A percentile compares a stretch with the other conserved stretches of the same genome.
These are phyloP conservation scores for Blastomyces parvus DNA, from an alignment of 2,329 filamentous ascomycete genomes.

Conservation along the genomic window DNA sequence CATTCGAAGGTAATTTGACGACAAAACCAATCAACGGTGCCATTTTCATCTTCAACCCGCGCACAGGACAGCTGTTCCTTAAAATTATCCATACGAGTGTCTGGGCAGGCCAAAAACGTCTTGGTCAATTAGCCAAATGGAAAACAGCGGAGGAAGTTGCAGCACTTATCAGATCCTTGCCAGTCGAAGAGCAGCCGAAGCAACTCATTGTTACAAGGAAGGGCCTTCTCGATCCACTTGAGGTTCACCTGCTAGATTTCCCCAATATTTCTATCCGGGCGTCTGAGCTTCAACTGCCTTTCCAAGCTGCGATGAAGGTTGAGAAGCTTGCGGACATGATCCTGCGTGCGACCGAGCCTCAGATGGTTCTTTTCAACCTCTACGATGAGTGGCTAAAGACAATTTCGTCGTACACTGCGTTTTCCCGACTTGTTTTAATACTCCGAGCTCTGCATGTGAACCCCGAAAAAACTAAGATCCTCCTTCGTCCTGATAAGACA, in stretches of 20 bases:
- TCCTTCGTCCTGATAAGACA: conserved; percentile 90
- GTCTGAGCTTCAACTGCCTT: conserved; percentile 90
- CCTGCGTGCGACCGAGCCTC: conserved; percentile 90
- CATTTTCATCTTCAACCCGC: conserved; percentile 99
- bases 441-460: conserved; percentile 94
- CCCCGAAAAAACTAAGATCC: conserved; percentile 93
- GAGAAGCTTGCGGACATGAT: conserved; percentile 99
- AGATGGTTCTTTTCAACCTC: conserved; percentile 98
- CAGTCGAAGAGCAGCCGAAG: conserved; percentile 96
- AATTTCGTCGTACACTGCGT: conserved; percentile 96
- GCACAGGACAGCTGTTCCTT: conserved; percentile 91
- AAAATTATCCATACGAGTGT: conserved; percentile 99
- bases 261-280: conserved; percentile 98
- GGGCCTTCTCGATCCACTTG: conserved; percentile 89
- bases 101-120: conserved; percentile 98
- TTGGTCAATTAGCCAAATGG: conserved; percentile 97
- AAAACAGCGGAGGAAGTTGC: conserved; percentile 99
- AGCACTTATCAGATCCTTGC: conserved; percentile 85
- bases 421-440: conserved; percentile 89
- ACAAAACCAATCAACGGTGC: conserved; percentile 99
- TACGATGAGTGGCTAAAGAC: conserved; percentile 99
- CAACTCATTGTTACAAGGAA: conserved; percentile 97
- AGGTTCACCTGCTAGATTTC: conserved; percentile 95
- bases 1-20: conserved; percentile 96
- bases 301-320: conserved; percentile 99